Evolutionary conservation across 164 flowering plant genomes (phyloP).

Genomic region (Santalum album): DNA sequence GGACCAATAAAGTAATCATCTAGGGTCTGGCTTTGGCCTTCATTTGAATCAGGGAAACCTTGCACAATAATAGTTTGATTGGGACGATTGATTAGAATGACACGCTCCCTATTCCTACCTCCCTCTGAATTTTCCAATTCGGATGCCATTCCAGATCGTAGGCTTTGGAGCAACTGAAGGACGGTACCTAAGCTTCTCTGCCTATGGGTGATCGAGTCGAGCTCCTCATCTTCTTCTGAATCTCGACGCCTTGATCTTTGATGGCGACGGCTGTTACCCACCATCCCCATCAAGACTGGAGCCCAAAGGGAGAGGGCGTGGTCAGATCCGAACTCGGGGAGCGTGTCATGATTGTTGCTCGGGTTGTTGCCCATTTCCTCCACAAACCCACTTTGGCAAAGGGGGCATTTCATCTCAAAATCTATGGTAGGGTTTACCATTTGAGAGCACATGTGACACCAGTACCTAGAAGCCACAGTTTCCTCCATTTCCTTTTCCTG

Average conservation of each 20-base stretch:
- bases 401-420: slow-evolving; percentile 66
- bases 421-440: slow-evolving; percentile 57
- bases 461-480: slow-evolving; percentile 40
- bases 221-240: slow-evolving; percentile 26
- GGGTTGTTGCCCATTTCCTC: slow-evolving; percentile 48
- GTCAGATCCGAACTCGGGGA: slow-evolving; percentile 31
- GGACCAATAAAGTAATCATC: slow-evolving; percentile 78
- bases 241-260: slow-evolving; percentile 25
- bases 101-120: slow-evolving; percentile 26
- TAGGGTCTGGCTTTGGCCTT: slow-evolving; percentile 28
- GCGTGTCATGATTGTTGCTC: slow-evolving; percentile 11
- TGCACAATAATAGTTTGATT: slow-evolving; percentile 53
- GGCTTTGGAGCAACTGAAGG: slow-evolving; percentile 51
- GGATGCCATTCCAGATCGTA: slow-evolving; percentile 36
- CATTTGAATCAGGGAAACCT: too few species aligned
- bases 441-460: slow-evolving; percentile 73
- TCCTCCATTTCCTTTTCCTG: slow-evolving; percentile 38
- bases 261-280: slow-evolving; percentile 40
- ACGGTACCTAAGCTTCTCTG: slow-evolving; percentile 60
- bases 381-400: slow-evolving; percentile 61
- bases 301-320: too few species aligned
- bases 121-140: slow-evolving; percentile 31
- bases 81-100: slow-evolving; percentile 54
- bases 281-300: slow-evolving; percentile 73
- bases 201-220: slow-evolving; percentile 21